Percentiles rank a stretch among this genome's conserved stretches.
These are phyloP conservation scores for Amphirosellinia nigrospora DNA, from an alignment of 495 filamentous ascomycete genomes.

Conservation along the genomic window DNA sequence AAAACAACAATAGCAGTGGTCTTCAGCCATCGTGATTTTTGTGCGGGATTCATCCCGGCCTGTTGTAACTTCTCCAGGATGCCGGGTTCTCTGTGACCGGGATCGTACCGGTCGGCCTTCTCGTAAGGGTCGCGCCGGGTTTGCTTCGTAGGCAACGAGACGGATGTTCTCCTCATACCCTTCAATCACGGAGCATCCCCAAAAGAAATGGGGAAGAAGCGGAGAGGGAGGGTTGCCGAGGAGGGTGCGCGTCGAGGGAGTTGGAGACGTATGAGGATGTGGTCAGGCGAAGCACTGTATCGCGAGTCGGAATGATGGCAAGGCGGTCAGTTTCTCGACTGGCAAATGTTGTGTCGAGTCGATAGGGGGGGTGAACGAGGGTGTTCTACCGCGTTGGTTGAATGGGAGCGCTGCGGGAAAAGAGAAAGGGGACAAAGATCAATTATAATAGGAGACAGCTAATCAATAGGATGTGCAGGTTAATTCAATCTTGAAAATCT, in stretches of 20 bases:
- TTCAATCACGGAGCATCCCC: slow-evolving; percentile 39
- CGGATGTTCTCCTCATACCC: slow-evolving; percentile 64
- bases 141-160: slow-evolving; percentile 64
- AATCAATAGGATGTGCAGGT: slow-evolving; percentile 18
- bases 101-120: slow-evolving; percentile 60
- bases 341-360: slow-evolving; percentile 3
- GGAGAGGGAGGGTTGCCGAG: slow-evolving; percentile 20
- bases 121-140: slow-evolving; percentile 63
- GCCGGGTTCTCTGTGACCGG: slow-evolving; percentile 48
- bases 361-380: slow-evolving; percentile 15
- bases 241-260: slow-evolving; percentile 11
- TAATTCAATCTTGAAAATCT: slow-evolving; percentile 24
- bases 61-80: slow-evolving; percentile 56
- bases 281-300: slow-evolving; percentile 20
- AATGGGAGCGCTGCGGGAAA: not conserved
- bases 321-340: not conserved
- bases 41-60: slow-evolving; percentile 70
- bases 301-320: slow-evolving; percentile 2
- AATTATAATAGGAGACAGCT: slow-evolving; percentile 6
- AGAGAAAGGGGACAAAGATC: not conserved
- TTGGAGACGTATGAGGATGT: not conserved
- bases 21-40: slow-evolving; percentile 81
- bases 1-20: slow-evolving; percentile 77
- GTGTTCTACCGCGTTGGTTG: slow-evolving; percentile 6
- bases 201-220: slow-evolving; percentile 26